phyloP scores from a whole-genome alignment of 768 basidiomycete species.

The Albatrellus ellisii region DNA sequence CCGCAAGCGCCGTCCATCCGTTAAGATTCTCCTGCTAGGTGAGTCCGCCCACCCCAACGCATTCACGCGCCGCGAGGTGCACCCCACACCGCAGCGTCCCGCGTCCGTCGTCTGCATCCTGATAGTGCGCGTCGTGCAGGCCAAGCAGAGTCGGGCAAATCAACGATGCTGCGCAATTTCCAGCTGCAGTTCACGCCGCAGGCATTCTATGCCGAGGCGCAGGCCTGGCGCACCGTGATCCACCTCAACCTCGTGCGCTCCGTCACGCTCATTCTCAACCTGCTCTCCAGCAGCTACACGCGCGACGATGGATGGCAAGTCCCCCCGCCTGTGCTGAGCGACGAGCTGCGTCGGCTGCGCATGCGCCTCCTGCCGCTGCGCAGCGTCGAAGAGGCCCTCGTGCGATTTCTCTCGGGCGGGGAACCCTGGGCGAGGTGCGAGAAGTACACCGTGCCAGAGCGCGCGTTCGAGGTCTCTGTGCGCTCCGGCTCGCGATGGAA shows the following conservation, averaged over 20 bases:
- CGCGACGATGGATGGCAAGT: conserved; percentile 10
- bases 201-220: conserved; percentile 42
- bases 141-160: conserved; percentile 59
- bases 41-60: conserved; percentile 11
- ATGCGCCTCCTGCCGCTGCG: conserved; percentile 40
- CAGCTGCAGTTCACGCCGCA: conserved; percentile 48
- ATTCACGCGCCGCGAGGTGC: background rate
- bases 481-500: conserved; percentile 39
- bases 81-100: background rate
- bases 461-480: conserved; percentile 34
- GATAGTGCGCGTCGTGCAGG: conserved; percentile 23
- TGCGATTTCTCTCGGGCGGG: conserved; percentile 25
- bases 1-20: conserved; percentile 25
- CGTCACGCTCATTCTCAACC: conserved; percentile 29
- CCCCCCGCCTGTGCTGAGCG: conserved; percentile 1
- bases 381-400: conserved; percentile 39
- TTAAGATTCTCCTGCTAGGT: conserved; percentile 49
- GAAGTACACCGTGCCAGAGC: conserved; percentile 19
- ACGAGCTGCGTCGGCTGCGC: conserved; percentile 31
- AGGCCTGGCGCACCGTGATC: conserved; percentile 52
- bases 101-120: background rate
- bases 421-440: conserved; percentile 8
- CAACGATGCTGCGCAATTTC: conserved; percentile 54
- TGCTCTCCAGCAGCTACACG: conserved; percentile 16
- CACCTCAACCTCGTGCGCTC: conserved; percentile 55